Base-by-base conservation (phyloP, 2,329 filamentous ascomycete species). In the Nothophaeocryptopus gaeumannii region DNA sequence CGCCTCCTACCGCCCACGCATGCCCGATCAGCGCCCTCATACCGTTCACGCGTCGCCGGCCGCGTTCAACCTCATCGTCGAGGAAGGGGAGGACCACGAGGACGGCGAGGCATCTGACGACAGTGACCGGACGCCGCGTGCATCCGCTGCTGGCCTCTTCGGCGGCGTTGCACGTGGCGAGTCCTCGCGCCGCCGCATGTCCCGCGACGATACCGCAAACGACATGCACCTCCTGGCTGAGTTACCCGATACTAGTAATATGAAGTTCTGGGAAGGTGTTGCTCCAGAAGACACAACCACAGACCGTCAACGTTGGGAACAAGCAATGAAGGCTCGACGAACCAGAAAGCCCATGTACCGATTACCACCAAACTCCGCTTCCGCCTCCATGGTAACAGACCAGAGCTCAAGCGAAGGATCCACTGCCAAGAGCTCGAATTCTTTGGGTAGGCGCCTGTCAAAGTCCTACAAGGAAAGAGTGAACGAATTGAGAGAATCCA, bases 181-280 rank as follows among this genome's bases (percentile, higher is more conserved):
- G 35, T 38, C 38, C 35, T 33, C 45, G 12, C 32, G 43, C 20
- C 42, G 48, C 16, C 50, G 56, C 20, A 34, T 63, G 44, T 62
- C 62, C 20, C 60, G 62, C 49, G 62, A 65, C 49, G 61, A 65
- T 35, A 63, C 62, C 14, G 60, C 59, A 29, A 58, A 58, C 44
- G 59, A 62, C 47, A 36, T 63, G 33, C 62, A 60, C 40, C 44
- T 54, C 40, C 16, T 56, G 33, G 49, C 49, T 34, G 39, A 9
- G 39, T 48, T 39, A 48, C 30, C 10, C 16, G 35, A 20, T 46
- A 36, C 42, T 11, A 3, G 7, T 26, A 26, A 3, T 7, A 26
- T 26, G 20, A 26, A 26, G 20, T 26, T 26, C 4, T 26, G 20
- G 20, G 20, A 26, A 26, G 20, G 20, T 7, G 20, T 26, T 26